Evolutionary conservation across 331 rosid species (phyloP), one percentile per base, ranked within the genome.

Genomic region (Pyracantha coccinea): DNA sequence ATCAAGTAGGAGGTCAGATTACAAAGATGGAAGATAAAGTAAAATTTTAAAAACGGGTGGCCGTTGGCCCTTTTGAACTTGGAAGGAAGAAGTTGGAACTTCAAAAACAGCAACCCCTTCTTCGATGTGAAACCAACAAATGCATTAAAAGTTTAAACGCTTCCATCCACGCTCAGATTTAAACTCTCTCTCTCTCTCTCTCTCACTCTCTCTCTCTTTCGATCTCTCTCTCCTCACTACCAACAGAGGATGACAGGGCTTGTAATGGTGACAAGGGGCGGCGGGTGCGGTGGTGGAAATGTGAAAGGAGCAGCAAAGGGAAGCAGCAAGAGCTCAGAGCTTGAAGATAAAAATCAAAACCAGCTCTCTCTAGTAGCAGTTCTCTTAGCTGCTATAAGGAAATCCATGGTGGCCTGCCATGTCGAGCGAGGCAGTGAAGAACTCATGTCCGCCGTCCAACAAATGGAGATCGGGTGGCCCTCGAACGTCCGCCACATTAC

Each of bases 381-480:
- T 12, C 78, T 95, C n/a, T 20, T 92, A 19, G 83, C 97, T 4
- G 97, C 97, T 28, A 52, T 95, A 14, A 90, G 97, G 74, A 95
- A 92, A 76, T 95, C 99, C 2, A 92, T 92, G 99, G 97, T 92
- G 47, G 79, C 97, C 23, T 95, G 99, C 75, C 86, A 86, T 21
- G 93, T 90, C 13, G 93, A 94, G 28, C 75, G 85, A 7, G 75
- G 88, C 4, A 88, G 88, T 4, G 93, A 90, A 12, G 97, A 91
- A 2, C 86, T 86, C 2, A 87, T 92, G 77, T 91, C 97, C 28
- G 44, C 91, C 78, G 93, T 92, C 23, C 86, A 85, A 67, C 85
- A 81, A 33, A 81, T 94, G 84, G 97, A 95, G 58, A 92, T 91
- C 54, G 97, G 99, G n/a, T 95, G 97, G 91, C 99, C 99, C 5